phyloP scores from a whole-genome alignment of 73 alveolate genomes.

The Symbiodinium natans region DNA sequence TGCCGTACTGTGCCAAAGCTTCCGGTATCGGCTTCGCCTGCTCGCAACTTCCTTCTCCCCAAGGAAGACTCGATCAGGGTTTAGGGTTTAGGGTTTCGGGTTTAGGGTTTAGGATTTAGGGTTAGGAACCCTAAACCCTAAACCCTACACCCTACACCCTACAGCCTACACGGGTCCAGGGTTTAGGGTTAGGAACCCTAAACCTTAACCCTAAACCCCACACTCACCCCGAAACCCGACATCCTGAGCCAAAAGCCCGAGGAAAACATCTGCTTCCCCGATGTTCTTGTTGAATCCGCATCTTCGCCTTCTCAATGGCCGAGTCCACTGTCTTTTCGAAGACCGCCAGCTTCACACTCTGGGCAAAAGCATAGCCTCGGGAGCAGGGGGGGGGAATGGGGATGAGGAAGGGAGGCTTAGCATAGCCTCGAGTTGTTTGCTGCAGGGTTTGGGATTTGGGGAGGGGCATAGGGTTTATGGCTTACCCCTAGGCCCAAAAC shows the following conservation, averaged over 20 bases:
- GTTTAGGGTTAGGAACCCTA: too few species aligned
- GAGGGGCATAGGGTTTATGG: neutral
- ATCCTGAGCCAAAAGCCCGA: neutral
- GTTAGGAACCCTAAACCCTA: too few species aligned
- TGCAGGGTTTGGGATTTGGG: too few species aligned
- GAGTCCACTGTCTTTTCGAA: slow-evolving; percentile 60
- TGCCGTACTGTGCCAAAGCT: slow-evolving; percentile 85
- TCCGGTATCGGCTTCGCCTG: slow-evolving; percentile 92
- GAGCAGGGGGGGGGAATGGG: neutral
- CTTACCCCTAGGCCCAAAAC: neutral
- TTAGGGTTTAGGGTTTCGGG: neutral
- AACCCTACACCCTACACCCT: too few species aligned
- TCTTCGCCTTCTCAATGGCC: slow-evolving; percentile 34
- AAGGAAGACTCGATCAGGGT: neutral
- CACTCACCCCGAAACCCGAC: too few species aligned
- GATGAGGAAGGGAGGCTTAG: neutral
- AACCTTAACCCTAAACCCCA: too few species aligned
- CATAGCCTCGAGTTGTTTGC: too few species aligned
- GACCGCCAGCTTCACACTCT: slow-evolving; percentile 81
- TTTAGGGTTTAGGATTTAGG: too few species aligned
- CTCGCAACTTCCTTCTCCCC: neutral
- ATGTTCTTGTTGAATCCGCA: too few species aligned
- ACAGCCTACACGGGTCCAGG: too few species aligned
- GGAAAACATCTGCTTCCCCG: too few species aligned
- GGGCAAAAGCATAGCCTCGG: slow-evolving; percentile 86